Percentiles rank a stretch among this genome's conserved stretches.
These are phyloP conservation scores for Lumnitzera racemosa DNA, from an alignment of 345 rosid genomes.

Conservation along the genomic window DNA sequence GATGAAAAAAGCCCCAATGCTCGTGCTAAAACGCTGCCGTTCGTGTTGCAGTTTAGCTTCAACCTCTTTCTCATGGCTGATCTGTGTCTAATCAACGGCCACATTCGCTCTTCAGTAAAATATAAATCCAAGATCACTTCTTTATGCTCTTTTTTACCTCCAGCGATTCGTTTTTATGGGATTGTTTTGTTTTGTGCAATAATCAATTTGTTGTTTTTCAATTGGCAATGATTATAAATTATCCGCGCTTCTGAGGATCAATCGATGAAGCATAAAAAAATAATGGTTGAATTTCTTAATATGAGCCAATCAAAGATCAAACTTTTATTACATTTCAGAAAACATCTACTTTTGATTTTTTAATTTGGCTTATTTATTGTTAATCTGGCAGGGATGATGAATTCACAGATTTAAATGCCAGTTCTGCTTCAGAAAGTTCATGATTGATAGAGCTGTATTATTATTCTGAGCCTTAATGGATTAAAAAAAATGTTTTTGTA, in stretches of 20 bases:
- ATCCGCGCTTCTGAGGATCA: constrained; percentile 39
- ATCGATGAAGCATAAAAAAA: constrained; percentile 25
- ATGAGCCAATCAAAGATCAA: constrained; percentile 18
- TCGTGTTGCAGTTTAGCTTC: constrained; percentile 58
- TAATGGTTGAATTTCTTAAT: constrained; percentile 43
- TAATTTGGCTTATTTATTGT: not conserved
- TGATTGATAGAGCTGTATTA: constrained; percentile 75
- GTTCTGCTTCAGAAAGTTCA: constrained; percentile 97
- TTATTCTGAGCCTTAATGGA: constrained; percentile 39
- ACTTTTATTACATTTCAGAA: not conserved
- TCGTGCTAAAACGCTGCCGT: constrained; percentile 50
- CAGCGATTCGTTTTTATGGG: not conserved
- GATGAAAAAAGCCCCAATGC: constrained; percentile 64
- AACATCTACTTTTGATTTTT: not conserved
- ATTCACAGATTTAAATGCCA: constrained; percentile 65
- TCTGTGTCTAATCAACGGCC: constrained; percentile 59
- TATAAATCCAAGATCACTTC: constrained; percentile 6
- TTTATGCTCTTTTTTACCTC: not conserved
- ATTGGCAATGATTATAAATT: constrained; percentile 49
- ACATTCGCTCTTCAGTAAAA: constrained; percentile 13
- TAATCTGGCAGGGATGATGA: constrained; percentile 25
- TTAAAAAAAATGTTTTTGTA: too few species aligned
- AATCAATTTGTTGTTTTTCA: not conserved
- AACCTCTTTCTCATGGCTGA: constrained; percentile 16
- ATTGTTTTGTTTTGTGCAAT: not conserved